These are phyloP conservation scores for Ustilago loliicola DNA, from an alignment of 1,284 basidiomycete genomes.

Conservation along the genomic window DNA sequence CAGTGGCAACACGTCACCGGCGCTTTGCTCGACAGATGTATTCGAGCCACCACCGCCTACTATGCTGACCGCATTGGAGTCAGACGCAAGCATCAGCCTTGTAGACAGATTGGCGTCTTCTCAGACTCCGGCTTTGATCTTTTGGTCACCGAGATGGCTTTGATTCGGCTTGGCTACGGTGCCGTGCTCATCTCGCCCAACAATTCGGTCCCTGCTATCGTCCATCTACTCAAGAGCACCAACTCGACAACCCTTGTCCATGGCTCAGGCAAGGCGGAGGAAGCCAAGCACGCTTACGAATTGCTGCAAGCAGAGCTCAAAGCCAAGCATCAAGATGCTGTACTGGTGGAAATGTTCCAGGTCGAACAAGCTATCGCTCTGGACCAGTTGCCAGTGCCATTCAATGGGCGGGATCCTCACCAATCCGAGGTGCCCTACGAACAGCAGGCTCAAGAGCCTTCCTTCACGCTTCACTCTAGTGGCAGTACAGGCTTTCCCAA, in stretches of 20 bases:
- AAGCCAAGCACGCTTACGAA: conserved; percentile 9
- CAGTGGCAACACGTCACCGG: conserved; percentile 41
- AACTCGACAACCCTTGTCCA: conserved; percentile 12
- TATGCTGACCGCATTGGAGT: conserved; percentile 26
- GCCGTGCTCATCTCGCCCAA: conserved; percentile 53
- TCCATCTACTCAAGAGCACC: conserved; percentile 45
- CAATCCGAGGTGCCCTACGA: conserved; percentile 18
- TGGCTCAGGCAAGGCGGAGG: conserved; percentile 7
- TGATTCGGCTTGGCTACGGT: conserved; percentile 42
- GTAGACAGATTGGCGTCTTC: conserved; percentile 27
- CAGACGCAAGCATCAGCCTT: conserved; percentile 18
- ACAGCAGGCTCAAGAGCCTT: conserved; percentile 21
- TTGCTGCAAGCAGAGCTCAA: conserved; percentile 10
- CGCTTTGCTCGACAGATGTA: conserved; percentile 25
- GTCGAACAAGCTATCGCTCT: conserved; percentile 10
- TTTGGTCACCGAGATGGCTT: conserved; percentile 34
- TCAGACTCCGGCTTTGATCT: conserved; percentile 31
- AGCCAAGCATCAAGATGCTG: neutral
- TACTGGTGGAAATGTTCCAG: conserved; percentile 6
- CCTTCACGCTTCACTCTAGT: conserved; percentile 46
- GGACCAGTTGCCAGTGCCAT: conserved; percentile 15
- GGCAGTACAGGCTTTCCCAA: conserved; percentile 56
- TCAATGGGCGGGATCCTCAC: conserved; percentile 17
- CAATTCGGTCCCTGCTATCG: conserved; percentile 44
- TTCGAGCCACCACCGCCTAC: conserved; percentile 39